Evolutionary conservation across 75 land plant species (phyloP), one percentile per base, ranked within the genome.

Genomic region (Pinus taeda): DNA sequence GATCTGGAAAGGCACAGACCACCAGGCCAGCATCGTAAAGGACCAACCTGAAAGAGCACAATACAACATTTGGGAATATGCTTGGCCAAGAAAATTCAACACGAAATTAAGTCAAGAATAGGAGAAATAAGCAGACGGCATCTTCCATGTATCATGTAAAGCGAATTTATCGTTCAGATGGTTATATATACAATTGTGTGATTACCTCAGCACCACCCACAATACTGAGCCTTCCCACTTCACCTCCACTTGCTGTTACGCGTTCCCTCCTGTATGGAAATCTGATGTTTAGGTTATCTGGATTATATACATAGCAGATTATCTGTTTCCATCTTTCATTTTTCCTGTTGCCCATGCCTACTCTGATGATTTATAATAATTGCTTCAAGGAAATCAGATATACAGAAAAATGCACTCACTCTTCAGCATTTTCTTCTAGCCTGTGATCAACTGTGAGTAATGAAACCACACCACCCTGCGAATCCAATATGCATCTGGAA

Each of bases 1-100:
- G 97, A 94, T 57, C 97, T 87, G 18, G 97, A 94, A 59, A 94
- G 89, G 77, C 97, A 94, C 64, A 94, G 88, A 57, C 98, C 98
- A 15, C 98, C 98, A 8, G 98, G 98, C 98, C 98, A 95, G 78
- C 93, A 91, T 26, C 98, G 81, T 62, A 95, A 87, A 21, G 98
- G 98, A 66, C 98, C 98, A 84, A 93, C 78, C 98, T 94, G 85
- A 33, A 67, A 78, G 74, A 58, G 65, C 49, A 57, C n/a, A 67
- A 78, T 61, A 59, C 64, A 49, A 66, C 11, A 67, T 36, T 67
- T 39, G 18, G 29, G 21, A 60, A 55, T 24, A 69, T 20, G 5
- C 21, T 29, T 22, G 33, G 49, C 12, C 42, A 69, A 64, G 67
- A 64, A 69, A 21, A 37, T 20, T 45, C 22, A 42, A 12, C 11